Evolutionary conservation across 805 yeast species (phyloP), one percentile per base, ranked within the genome.

Genomic region (Saturnispora galanensis): DNA sequence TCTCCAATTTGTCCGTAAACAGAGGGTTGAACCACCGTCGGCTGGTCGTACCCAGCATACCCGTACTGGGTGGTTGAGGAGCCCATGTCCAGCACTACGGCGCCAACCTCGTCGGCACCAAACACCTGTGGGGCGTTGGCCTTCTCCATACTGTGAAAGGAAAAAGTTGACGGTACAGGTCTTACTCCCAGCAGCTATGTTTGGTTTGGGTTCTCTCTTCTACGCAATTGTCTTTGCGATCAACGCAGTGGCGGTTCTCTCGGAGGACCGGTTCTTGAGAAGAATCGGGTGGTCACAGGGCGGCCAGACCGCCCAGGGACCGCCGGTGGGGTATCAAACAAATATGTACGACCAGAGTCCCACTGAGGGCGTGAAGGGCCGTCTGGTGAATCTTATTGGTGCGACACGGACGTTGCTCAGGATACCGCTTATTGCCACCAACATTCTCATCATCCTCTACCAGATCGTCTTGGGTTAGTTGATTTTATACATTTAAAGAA

Each of bases 11-110:
- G 54, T 8, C 79, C 83, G 56, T 77, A 86, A 48, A 62, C 73
- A 1, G 96, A 84, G 3, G 96, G 93, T 10, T 81, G 61, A 18
- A 84, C 76, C 4, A 79, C 66, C 50, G 81, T 76, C 10, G 98
- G 98, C 44, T 77, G 73, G 58, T 89, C 96, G 46, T 87, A 90
- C 10, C 97, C 97, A 3, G 97, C 89, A 62, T 77, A 88, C 1
- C 98, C 98, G 15, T 82, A 77, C 44, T 90, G 77, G 6, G 96
- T 87, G 48, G 77, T 67, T 49, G 71, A 77, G 10, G 96, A 81
- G 31, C 97, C 97, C 1, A 95, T 89, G 57, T 93, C 97, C 21
- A 90, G 69, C 31, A 90, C 95, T 2, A 93, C 72, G 26, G 97
- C 95, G 51, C 87, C 79, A 50, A 93, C 81, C 61, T 90, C 98